Evolutionary conservation across 345 rosid genomes (phyloP), one percentile per base, ranked within the genome.

Genomic region (Salix exigua): DNA sequence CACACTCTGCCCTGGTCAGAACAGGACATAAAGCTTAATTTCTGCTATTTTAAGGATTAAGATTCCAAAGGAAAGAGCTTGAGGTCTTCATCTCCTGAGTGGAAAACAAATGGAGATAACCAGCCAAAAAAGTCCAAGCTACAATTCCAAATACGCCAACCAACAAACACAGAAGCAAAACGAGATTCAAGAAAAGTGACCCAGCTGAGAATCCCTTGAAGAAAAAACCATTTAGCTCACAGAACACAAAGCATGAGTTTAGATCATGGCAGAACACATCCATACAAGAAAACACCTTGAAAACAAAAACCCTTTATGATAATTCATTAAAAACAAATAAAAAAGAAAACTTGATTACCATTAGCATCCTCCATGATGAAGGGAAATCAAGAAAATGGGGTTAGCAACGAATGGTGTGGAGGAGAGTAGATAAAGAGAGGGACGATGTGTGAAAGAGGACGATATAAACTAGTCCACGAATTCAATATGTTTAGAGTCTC

Each of bases 341-440:
- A 14, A 30, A 19, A 1, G 2, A 58, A n/a, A 58, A 58, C 16
- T 58, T 11, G 63, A 58, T 58, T 60, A 73, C 77, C 73, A 30
- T 23, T 73, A 55, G 46, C 77, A 7, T 66, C 77, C 73, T 67
- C 77, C 81, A 78, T 78, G 69, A 40, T 67, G 35, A 26, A 71
- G 66, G 50, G 38, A 31, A 46, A 35, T n/a, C 18, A 50, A 63
- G n/a, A 6, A 16, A 30, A 64, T 30, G 33, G 25, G 55, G 3
- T 46, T 23, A 21, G 14, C 12, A 42, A 31, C 21, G 28, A 61
- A 77, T 48, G 37, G 75, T 16, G 35, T 14, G 65, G 50, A 50
- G 62, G 9, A 42, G 26, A 66, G n/a, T 28, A 21, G 71, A 35
- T 33, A 26, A 14, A 31, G 51, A 28, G 33, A 6, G 4, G 31